Conservation (phyloP, 495 filamentous ascomycete species). For the Articulospora tetracladia region DNA sequence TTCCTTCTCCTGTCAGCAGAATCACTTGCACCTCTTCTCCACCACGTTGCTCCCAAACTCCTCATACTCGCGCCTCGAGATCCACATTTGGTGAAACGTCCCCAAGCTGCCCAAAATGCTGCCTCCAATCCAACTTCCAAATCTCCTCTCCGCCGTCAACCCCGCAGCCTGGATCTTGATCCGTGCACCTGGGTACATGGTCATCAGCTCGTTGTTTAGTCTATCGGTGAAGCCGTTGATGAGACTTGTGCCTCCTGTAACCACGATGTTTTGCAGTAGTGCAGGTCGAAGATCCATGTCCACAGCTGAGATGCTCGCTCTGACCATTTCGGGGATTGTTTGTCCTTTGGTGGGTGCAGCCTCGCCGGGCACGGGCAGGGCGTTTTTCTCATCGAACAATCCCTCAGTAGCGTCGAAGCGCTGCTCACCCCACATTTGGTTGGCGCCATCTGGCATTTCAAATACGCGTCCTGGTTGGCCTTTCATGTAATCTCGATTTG, state of each 20-base stretch:
- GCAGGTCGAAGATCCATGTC: constrained; percentile 86
- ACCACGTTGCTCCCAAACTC: constrained; percentile 69
- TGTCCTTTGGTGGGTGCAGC: constrained; percentile 53
- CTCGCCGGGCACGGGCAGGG: constrained; percentile 35
- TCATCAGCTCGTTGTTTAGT: constrained; percentile 74
- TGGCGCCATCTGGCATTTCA: constrained; percentile 93
- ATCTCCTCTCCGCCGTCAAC: constrained; percentile 80
- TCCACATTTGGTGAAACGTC: constrained; percentile 99
- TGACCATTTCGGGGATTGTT: constrained; percentile 76
- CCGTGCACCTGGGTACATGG: constrained; percentile 72
- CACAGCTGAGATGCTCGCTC: constrained; percentile 67
- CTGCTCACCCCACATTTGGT: constrained; percentile 87
- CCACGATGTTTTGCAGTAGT: constrained; percentile 84
- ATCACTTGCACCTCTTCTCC: constrained; percentile 74
- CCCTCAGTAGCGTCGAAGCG: constrained; percentile 82
- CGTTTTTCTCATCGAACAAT: constrained; percentile 78
- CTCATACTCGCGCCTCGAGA: constrained; percentile 79
- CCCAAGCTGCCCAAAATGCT: constrained; percentile 95
- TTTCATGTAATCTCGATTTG: constrained; percentile 65
- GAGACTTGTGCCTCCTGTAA: constrained; percentile 81
- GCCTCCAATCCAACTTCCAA: constrained; percentile 92
- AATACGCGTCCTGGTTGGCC: constrained; percentile 74
- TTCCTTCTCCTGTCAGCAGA: not conserved
- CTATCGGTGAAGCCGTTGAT: constrained; percentile 88
- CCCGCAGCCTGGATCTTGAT: constrained; percentile 83